phyloP scores from a whole-genome alignment of 345 rosid genomes.

The Firmiana major region DNA sequence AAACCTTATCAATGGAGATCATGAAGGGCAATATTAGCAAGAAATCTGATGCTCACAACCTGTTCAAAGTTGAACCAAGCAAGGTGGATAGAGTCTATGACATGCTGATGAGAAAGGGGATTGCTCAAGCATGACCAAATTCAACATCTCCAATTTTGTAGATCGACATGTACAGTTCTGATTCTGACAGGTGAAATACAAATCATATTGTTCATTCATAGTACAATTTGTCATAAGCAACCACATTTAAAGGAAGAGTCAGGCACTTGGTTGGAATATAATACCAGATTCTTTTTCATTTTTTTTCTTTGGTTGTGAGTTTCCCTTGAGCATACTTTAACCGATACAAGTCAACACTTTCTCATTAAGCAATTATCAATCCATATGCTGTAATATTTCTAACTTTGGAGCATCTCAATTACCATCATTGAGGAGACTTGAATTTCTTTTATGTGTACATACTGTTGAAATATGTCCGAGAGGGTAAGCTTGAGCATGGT shows the following conservation, averaged over 20 bases:
- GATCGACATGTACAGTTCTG: slow-evolving; percentile 1
- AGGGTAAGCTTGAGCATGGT: no score
- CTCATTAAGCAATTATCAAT: neutral
- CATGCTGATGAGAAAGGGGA: slow-evolving; percentile 66
- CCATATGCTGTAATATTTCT: neutral
- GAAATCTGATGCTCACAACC: slow-evolving; percentile 75
- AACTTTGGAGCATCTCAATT: neutral
- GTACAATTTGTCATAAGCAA: neutral
- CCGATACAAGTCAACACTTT: no score
- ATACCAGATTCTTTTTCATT: no score
- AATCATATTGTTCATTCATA: neutral
- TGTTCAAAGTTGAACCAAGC: slow-evolving; percentile 72
- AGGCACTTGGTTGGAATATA: neutral
- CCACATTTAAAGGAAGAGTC: neutral
- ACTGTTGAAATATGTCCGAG: no score
- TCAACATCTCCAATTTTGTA: slow-evolving; percentile 8
- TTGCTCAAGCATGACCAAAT: slow-evolving; percentile 37
- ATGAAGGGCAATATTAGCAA: slow-evolving; percentile 56
- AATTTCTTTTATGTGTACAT: neutral
- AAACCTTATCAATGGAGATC: slow-evolving; percentile 57
- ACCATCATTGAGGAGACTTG: neutral
- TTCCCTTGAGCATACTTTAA: neutral
- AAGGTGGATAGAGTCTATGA: slow-evolving; percentile 85
- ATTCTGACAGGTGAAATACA: neutral
- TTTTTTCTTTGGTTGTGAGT: neutral